These are phyloP conservation scores for Ceratobasidium sp. DNA, from an alignment of 1,284 basidiomycete species.

Conservation along the genomic window DNA sequence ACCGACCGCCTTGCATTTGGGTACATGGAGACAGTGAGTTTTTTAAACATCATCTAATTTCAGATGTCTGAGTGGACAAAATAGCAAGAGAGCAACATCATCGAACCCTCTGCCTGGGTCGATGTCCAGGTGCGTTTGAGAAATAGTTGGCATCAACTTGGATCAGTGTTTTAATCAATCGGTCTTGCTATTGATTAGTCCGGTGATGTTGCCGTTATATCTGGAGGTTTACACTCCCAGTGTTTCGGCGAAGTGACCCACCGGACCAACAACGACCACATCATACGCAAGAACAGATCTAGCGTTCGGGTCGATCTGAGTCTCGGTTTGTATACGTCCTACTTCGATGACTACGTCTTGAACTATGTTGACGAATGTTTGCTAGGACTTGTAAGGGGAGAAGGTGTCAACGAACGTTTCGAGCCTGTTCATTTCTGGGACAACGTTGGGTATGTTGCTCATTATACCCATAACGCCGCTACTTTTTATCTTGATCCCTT, in stretches of 20 bases:
- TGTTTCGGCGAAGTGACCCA: slow-evolving; percentile 14
- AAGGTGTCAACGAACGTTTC: neutral
- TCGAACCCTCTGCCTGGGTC: slow-evolving; percentile 24
- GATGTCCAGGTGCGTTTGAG: neutral
- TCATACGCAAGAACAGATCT: neutral
- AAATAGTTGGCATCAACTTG: too few relatives aligned
- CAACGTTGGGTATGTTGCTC: neutral
- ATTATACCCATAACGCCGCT: neutral
- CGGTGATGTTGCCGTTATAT: slow-evolving; percentile 17
- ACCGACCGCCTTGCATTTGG: slow-evolving; percentile 11
- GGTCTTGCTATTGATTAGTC: too few relatives aligned
- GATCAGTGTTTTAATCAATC: too few relatives aligned
- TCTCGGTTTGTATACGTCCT: neutral
- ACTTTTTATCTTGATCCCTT: too few relatives aligned
- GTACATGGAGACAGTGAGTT: slow-evolving; percentile 19
- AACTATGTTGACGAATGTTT: neutral
- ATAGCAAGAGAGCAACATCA: slow-evolving; percentile 10
- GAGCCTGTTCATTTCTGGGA: neutral
- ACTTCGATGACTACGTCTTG: neutral
- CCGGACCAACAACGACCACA: neutral
- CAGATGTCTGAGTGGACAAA: neutral
- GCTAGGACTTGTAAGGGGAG: neutral
- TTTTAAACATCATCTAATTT: neutral
- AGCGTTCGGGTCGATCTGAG: neutral
- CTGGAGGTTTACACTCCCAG: neutral